Base-by-base conservation (phyloP, 352 stramenopile genomes). In the Pythium apleroticum region DNA sequence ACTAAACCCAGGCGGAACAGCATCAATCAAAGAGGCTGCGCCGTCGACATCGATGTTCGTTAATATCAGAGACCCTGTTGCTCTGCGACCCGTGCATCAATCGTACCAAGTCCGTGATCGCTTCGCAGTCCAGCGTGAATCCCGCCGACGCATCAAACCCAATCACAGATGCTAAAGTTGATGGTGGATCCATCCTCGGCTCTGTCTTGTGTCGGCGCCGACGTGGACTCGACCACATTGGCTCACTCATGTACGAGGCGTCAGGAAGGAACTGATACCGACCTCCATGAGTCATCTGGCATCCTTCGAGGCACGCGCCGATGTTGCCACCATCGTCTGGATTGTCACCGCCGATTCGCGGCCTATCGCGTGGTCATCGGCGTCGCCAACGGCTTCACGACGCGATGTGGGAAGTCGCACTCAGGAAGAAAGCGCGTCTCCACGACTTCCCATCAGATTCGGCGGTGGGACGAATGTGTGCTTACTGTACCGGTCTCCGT, bases 121-220 rank as follows among this genome's bases (percentile, higher is more conserved):
- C 64, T 8, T 65, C 25, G 53, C 68, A 76, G 37, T 78, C 68
- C 0, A 76, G 55, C 11, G 57, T 71, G 27, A 78, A 76, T 7
- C 35, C 72, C 63, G 71, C 63, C 71, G 64, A 78, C 50, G 43
- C 63, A 41, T 72, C 64, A 31, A 78, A 75, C 45, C 74, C 54
- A 27, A 78, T 73, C 50, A 68, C 20, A 60, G 68, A 17, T 50
- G 46, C 45, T 68, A 4, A 12, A 39, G 43, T 61, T 46, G 63
- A 50, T 78, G 72, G 59, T 64, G 61, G 43, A 78, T 71, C 60
- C 57, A 72, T 1, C 69, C 54, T 4, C 50, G 64, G 64, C 72
- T 24, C 8, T 43, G 59, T 56, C 61, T 61, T 12, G 56, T 78
- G 35, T 74, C 62, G 10, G 76, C 50, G 31, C 76, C 35, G n/a